Evolutionary conservation across 192 early-diverging fungal species (phyloP).

Genomic region (Piromyces sp.): DNA sequence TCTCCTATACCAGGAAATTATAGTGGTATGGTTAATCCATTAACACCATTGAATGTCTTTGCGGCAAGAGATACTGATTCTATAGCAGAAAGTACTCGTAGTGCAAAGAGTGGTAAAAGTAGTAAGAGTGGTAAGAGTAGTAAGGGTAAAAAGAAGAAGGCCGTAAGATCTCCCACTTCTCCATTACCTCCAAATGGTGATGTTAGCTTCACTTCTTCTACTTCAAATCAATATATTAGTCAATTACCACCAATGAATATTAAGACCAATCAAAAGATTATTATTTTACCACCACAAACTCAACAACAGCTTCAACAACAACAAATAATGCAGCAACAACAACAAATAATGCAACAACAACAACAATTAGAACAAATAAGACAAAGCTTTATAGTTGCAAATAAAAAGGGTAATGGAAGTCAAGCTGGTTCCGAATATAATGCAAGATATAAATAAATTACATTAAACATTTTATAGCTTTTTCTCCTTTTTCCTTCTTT

Average conservation of each 20-base stretch:
- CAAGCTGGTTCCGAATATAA: too few relatives aligned
- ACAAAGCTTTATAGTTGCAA: not conserved
- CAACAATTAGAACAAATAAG: not conserved
- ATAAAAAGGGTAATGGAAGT: not conserved
- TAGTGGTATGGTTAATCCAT: not conserved
- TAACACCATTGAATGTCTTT: not conserved
- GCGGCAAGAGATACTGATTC: not conserved
- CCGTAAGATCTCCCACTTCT: not conserved
- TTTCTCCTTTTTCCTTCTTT: too few relatives aligned
- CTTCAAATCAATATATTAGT: not conserved
- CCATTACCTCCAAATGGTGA: not conserved
- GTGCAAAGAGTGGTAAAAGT: not conserved
- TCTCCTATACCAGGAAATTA: too few relatives aligned
- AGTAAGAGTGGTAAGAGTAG: not conserved
- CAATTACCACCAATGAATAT: not conserved
- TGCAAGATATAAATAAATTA: too few relatives aligned
- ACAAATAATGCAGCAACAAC: not conserved
- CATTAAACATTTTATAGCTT: too few relatives aligned
- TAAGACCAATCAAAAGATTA: not conserved
- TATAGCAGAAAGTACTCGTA: not conserved
- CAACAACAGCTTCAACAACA: not conserved
- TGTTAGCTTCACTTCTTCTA: not conserved
- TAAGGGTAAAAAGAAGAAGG: not conserved
- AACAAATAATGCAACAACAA: not conserved
- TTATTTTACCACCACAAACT: not conserved